Percentiles rank a stretch among this genome's conserved stretches.
phyloP scores from a whole-genome alignment of 73 alveolate genomes.

The Loxodes magnus region DNA sequence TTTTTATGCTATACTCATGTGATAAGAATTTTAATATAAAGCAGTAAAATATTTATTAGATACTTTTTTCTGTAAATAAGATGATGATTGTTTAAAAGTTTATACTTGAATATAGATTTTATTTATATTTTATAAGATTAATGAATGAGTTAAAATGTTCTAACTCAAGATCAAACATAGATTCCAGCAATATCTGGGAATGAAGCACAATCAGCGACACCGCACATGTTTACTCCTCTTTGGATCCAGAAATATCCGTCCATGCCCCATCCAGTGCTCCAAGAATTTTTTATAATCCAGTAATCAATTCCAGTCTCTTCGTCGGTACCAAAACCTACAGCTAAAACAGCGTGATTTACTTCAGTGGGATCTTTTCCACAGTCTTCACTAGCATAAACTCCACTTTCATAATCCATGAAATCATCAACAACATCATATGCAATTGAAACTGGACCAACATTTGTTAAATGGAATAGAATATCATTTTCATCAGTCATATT shows the following conservation, averaged over 20 bases:
- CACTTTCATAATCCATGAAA: slow-evolving; percentile 44
- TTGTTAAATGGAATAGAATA: slow-evolving; percentile 17
- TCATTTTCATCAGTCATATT: slow-evolving; percentile 25
- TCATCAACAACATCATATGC: slow-evolving; percentile 37
- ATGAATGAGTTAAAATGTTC: no score
- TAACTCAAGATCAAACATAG: no score
- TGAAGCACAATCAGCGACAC: slow-evolving; percentile 46
- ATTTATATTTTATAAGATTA: no score
- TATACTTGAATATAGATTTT: no score
- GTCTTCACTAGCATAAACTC: slow-evolving; percentile 25
- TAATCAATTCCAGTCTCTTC: slow-evolving; percentile 19
- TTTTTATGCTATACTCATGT: no score
- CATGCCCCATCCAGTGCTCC: slow-evolving; percentile 85
- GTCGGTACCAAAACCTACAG: slow-evolving; percentile 74
- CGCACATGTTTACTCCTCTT: slow-evolving; percentile 69
- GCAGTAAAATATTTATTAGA: no score
- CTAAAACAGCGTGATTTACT: slow-evolving; percentile 84
- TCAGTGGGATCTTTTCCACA: slow-evolving; percentile 37
- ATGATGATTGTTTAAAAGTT: no score
- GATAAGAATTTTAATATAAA: no score
- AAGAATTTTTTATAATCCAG: slow-evolving; percentile 76
- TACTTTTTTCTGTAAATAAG: no score
- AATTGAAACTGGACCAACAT: slow-evolving; percentile 49
- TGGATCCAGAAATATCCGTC: slow-evolving; percentile 64
- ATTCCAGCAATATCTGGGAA: no score